Conservation (phyloP, 768 basidiomycete genomes). For the Floccularia luteovirens region DNA sequence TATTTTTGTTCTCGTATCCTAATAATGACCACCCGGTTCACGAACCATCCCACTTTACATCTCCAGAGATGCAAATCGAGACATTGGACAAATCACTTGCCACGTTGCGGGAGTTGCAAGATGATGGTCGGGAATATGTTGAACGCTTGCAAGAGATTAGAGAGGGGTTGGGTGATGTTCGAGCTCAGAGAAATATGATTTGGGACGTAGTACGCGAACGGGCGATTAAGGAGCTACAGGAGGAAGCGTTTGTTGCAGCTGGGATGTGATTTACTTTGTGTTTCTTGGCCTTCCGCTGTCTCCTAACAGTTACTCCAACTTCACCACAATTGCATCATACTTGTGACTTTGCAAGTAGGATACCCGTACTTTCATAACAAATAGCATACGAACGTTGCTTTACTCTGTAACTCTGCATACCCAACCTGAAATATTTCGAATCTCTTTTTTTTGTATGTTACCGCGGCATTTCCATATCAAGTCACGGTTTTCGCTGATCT, state of each 20-base stretch:
- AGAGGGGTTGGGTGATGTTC: constrained; percentile 70
- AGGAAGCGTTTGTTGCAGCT: constrained; percentile 39
- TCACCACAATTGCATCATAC: too few relatives aligned
- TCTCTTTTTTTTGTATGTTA: too few relatives aligned
- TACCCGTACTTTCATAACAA: too few relatives aligned
- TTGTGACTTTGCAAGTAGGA: too few relatives aligned
- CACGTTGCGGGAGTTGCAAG: constrained; percentile 71
- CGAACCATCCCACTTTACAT: constrained; percentile 58
- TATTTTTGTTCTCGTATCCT: constrained; percentile 50
- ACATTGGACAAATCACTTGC: constrained; percentile 70
- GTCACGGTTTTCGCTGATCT: too few relatives aligned
- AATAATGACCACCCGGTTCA: constrained; percentile 38
- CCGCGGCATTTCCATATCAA: too few relatives aligned
- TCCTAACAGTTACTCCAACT: too few relatives aligned
- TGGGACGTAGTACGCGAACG: constrained; percentile 74
- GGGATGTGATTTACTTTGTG: constrained; percentile 9
- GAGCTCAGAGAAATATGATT: constrained; percentile 61
- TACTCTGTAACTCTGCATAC: too few relatives aligned
- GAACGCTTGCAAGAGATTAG: constrained; percentile 81
- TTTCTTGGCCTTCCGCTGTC: too few relatives aligned
- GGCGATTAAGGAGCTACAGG: constrained; percentile 70
- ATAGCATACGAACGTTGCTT: too few relatives aligned
- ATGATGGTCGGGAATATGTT: constrained; percentile 82
- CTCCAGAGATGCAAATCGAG: constrained; percentile 59
- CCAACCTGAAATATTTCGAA: too few relatives aligned